phyloP scores from a whole-genome alignment of 163 green algal genomes.

The Scenedesmus sp. region DNA sequence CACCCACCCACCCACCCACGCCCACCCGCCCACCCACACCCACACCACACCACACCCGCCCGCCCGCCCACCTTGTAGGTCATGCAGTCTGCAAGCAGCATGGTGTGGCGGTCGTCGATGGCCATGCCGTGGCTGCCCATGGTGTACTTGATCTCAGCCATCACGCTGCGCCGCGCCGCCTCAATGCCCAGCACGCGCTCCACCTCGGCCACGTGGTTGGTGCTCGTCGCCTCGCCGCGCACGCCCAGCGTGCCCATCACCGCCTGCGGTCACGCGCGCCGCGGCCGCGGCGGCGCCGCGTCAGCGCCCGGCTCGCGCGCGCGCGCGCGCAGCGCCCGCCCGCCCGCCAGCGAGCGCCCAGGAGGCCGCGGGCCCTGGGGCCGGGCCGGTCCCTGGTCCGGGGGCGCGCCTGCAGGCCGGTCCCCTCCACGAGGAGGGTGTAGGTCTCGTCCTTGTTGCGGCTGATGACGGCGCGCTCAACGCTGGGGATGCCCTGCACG shows the following conservation, averaged over 20 bases:
- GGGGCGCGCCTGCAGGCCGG: conserved; percentile 75
- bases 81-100: conserved; percentile 99
- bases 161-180: conserved; percentile 69
- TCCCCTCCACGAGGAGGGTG: conserved; percentile 91
- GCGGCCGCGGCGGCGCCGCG: neutral
- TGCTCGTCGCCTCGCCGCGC: conserved; percentile 71
- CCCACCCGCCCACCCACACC: too few relatives aligned
- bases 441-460: conserved; percentile 62
- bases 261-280: too few relatives aligned
- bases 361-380: too few relatives aligned
- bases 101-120: conserved; percentile 95
- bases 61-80: conserved; percentile 85
- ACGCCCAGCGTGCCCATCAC: conserved; percentile 86
- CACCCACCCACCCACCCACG: too few relatives aligned
- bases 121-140: conserved; percentile 96
- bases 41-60: neutral
- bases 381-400: too few relatives aligned
- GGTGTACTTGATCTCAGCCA: conserved; percentile 92
- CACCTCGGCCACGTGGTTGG: conserved; percentile 95
- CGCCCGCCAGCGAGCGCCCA: too few relatives aligned
- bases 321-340: too few relatives aligned
- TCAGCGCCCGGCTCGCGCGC: neutral
- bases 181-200: conserved; percentile 94
- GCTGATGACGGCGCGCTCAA: conserved; percentile 93
- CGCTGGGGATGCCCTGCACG: conserved; percentile 86